Evolutionary conservation across 2,329 filamentous ascomycete species (phyloP).

Genomic region (Penicillium sp.): DNA sequence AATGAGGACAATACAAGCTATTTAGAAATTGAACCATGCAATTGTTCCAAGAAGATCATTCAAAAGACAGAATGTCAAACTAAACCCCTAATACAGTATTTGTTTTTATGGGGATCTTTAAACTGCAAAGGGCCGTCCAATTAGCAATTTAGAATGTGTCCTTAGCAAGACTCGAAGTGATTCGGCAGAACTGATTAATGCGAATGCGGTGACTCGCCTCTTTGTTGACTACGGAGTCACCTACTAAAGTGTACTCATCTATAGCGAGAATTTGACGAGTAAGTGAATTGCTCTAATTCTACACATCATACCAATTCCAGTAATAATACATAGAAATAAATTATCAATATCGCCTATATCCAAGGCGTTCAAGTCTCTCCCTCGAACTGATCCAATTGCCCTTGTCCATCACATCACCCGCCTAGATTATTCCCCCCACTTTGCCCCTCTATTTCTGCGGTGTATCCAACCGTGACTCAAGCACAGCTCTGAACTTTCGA

Average conservation of each 20-base stretch:
- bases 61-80: too few species aligned
- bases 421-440: too few species aligned
- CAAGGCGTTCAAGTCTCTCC: neutral
- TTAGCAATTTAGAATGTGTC: too few species aligned
- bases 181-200: constrained; percentile 28
- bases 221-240: neutral
- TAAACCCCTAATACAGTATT: too few species aligned
- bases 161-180: too few species aligned
- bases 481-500: constrained; percentile 1
- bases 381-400: neutral
- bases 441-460: constrained; percentile 26
- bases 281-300: neutral
- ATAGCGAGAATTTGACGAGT: too few species aligned
- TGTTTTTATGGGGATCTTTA: too few species aligned
- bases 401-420: neutral
- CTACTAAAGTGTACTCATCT: neutral
- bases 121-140: too few species aligned
- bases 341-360: neutral
- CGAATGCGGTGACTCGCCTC: constrained; percentile 26
- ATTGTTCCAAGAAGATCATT: too few species aligned
- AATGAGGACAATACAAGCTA: too few species aligned
- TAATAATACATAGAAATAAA: neutral
- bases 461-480: constrained; percentile 13
- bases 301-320: neutral
- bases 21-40: too few species aligned